A percentile compares a stretch with the other conserved stretches of the same genome.
Conservation (phyloP, 1,284 basidiomycete species). For the Mycosarcoma maydis region DNA sequence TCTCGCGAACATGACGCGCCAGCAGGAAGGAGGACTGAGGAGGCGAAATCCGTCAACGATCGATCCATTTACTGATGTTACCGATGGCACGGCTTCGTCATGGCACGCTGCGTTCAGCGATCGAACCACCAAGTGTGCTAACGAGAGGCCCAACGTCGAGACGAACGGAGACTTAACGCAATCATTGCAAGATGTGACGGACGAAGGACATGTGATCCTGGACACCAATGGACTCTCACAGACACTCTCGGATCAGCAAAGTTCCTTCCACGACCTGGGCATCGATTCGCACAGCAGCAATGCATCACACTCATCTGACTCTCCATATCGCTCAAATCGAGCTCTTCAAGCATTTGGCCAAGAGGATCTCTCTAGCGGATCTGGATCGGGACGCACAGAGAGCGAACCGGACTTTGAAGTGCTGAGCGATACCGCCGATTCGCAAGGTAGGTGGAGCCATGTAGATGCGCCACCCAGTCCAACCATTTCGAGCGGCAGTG, state of each 20-base stretch:
- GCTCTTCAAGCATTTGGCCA: slow-evolving; percentile 10
- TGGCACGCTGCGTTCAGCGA: slow-evolving; percentile 43
- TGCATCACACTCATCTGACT: neutral
- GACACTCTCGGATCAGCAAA: slow-evolving; percentile 37
- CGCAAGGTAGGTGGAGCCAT: slow-evolving; percentile 30
- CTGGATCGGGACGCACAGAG: slow-evolving; percentile 1
- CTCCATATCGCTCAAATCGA: slow-evolving; percentile 31
- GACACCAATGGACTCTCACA: slow-evolving; percentile 44
- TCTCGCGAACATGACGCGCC: neutral
- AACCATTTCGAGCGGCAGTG: slow-evolving; percentile 32
- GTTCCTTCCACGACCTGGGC: slow-evolving; percentile 15
- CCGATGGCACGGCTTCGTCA: slow-evolving; percentile 32
- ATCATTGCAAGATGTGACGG: neutral
- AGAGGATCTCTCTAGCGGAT: neutral
- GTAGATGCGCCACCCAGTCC: slow-evolving; percentile 28
- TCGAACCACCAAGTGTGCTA: neutral
- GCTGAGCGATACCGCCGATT: slow-evolving; percentile 25
- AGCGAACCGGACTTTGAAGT: slow-evolving; percentile 41
- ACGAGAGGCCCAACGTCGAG: neutral
- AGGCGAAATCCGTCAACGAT: neutral
- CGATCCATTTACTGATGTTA: slow-evolving; percentile 28
- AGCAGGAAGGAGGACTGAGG: slow-evolving; percentile 10
- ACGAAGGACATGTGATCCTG: slow-evolving; percentile 21
- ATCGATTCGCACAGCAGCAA: slow-evolving; percentile 3
- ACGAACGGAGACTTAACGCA: neutral